phyloP scores from a whole-genome alignment of 2,329 filamentous ascomycete species.

The Exophiala sideris region DNA sequence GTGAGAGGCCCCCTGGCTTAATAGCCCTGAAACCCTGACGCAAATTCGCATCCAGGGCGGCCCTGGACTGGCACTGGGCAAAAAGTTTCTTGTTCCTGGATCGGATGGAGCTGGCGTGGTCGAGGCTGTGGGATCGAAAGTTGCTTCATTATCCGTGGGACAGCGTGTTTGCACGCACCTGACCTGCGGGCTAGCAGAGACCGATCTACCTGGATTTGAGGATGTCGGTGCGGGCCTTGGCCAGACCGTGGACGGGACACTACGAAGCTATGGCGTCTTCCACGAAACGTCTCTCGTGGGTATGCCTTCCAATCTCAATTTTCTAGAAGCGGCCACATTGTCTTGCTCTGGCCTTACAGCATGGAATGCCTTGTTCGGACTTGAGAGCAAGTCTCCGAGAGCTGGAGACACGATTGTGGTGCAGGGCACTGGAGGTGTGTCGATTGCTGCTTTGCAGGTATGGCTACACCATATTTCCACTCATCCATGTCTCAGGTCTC shows the following conservation, averaged over 20 bases:
- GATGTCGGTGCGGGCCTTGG: constrained; percentile 59
- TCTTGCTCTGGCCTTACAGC: constrained; percentile 61
- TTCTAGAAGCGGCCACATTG: constrained; percentile 56
- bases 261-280: constrained; percentile 66
- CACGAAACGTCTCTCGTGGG: constrained; percentile 65
- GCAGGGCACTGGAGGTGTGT: constrained; percentile 60
- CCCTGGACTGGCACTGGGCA: too few relatives aligned
- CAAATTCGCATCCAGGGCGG: neutral
- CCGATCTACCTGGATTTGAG: constrained; percentile 42
- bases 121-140: constrained; percentile 53
- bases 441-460: constrained; percentile 38
- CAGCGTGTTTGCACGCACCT: constrained; percentile 59
- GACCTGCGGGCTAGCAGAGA: constrained; percentile 43
- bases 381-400: constrained; percentile 45
- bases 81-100: constrained; percentile 27
- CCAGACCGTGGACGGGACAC: constrained; percentile 63
- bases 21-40: neutral
- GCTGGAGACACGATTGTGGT: constrained; percentile 57
- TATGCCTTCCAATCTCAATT: constrained; percentile 55
- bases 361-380: constrained; percentile 64
- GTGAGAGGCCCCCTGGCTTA: neutral
- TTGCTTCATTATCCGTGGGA: constrained; percentile 54
- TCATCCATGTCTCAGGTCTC: too few relatives aligned
- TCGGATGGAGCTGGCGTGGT: constrained; percentile 48
- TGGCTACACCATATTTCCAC: neutral